Evolutionary conservation across 2,329 filamentous ascomycete species (phyloP).

Genomic region (Penicillium sp.): DNA sequence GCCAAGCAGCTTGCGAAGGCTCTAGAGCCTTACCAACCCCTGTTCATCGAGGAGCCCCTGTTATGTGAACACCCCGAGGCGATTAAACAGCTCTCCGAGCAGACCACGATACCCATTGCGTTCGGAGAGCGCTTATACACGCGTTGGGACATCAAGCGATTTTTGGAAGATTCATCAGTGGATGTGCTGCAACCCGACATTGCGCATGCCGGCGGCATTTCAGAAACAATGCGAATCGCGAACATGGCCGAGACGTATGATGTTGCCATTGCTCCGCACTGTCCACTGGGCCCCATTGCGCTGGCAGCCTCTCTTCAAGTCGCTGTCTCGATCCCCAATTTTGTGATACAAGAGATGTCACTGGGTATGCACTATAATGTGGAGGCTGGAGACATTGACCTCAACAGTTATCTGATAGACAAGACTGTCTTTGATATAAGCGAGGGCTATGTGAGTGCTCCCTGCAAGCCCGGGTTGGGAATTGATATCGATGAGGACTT

Average conservation of each 20-base stretch:
- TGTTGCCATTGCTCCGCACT: constrained; percentile 72
- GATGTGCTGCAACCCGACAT: constrained; percentile 76
- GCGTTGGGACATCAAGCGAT: constrained; percentile 72
- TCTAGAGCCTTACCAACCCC: constrained; percentile 66
- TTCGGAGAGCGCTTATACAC: constrained; percentile 72
- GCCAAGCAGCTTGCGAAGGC: constrained; percentile 71
- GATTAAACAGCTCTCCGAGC: constrained; percentile 61
- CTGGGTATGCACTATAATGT: constrained; percentile 77
- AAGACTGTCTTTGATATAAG: constrained; percentile 66
- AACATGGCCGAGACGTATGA: constrained; percentile 73
- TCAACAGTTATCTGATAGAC: constrained; percentile 68
- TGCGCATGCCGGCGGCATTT: constrained; percentile 70
- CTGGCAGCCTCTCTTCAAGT: constrained; percentile 71
- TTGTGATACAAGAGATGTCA: constrained; percentile 76
- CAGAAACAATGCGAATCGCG: constrained; percentile 69
- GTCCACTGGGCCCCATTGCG: constrained; percentile 71
- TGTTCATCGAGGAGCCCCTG: constrained; percentile 76
- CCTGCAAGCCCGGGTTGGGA: constrained; percentile 63
- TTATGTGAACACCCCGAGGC: constrained; percentile 69
- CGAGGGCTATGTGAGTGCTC: constrained; percentile 64
- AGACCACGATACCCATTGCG: constrained; percentile 72
- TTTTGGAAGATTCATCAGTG: constrained; percentile 67
- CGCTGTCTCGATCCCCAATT: constrained; percentile 63
- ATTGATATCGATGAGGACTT: constrained; percentile 72
- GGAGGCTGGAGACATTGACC: constrained; percentile 61